These are phyloP conservation scores for Aureobasidium subglaciale DNA, from an alignment of 2,329 filamentous ascomycete genomes.

Conservation along the genomic window DNA sequence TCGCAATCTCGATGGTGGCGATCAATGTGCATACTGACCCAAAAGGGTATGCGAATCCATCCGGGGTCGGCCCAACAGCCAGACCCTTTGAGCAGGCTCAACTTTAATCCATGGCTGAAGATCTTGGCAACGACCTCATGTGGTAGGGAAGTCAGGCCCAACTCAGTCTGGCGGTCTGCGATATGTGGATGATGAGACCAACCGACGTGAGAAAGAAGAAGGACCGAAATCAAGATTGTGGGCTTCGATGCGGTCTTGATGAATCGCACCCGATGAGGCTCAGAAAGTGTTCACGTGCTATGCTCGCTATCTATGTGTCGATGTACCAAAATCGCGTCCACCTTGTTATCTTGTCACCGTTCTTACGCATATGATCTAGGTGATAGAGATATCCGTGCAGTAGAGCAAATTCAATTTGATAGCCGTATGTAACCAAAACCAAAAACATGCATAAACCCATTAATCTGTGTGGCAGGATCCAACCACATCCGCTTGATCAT, in stretches of 20 bases:
- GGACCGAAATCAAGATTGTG: constrained; percentile 1
- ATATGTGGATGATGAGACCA: not conserved
- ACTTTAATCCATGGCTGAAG: not conserved
- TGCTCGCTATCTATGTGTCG: not conserved
- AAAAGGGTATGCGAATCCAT: constrained; percentile 1
- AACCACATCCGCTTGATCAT: not conserved
- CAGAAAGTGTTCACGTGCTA: not conserved
- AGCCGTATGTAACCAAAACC: not conserved
- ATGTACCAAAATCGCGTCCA: not conserved
- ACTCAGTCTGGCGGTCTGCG: not conserved
- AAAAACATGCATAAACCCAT: not conserved
- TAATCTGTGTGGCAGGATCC: not conserved
- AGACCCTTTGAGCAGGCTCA: not conserved
- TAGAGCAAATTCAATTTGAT: not conserved
- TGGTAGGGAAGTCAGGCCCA: constrained; percentile 1
- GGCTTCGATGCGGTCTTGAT: not conserved
- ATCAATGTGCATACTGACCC: constrained; percentile 6
- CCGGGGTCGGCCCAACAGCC: constrained; percentile 8
- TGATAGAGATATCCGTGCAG: too few relatives aligned
- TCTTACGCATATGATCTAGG: too few relatives aligned
- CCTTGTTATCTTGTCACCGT: too few relatives aligned
- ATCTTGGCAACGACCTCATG: constrained; percentile 14
- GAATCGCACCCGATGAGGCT: not conserved
- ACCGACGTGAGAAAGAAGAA: not conserved
- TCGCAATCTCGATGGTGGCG: constrained; percentile 8